A percentile compares a stretch with the other conserved stretches of the same genome.
Evolutionary conservation across 345 rosid genomes (phyloP).

Genomic region (Fremontodendron californicum): DNA sequence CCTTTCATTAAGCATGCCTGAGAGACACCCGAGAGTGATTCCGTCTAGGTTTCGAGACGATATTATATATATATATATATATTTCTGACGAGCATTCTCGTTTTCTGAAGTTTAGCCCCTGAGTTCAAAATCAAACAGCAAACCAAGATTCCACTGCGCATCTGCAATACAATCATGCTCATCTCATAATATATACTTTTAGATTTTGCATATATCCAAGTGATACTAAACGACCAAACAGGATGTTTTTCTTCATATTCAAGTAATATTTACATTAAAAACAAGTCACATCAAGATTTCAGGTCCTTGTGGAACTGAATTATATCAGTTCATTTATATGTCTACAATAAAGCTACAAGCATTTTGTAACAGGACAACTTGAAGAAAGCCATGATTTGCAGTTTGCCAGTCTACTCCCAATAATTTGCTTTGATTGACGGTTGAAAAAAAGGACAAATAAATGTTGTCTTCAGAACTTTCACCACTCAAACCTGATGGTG

Average conservation of each 20-base stretch:
- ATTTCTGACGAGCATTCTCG: neutral
- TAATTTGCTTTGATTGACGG: neutral
- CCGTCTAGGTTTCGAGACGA: neutral
- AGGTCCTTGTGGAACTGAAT: neutral
- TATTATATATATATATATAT: too few relatives aligned
- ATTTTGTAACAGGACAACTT: neutral
- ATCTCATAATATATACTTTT: neutral
- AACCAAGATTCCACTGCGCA: too few relatives aligned
- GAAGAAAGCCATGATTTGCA: neutral
- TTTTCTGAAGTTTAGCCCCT: too few relatives aligned
- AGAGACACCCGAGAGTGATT: neutral
- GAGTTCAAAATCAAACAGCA: too few relatives aligned
- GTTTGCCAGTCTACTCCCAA: neutral
- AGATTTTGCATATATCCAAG: neutral
- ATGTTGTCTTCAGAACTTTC: neutral
- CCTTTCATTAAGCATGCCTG: neutral
- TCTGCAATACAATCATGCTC: neutral
- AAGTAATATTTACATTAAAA: neutral
- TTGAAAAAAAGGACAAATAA: neutral
- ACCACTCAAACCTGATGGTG: neutral
- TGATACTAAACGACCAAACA: neutral
- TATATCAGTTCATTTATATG: neutral
- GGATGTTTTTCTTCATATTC: neutral
- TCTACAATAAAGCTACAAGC: neutral
- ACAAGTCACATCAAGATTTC: neutral